Base-by-base conservation (phyloP, 208 protist genomes). In the Trypanosoma brucei region DNA sequence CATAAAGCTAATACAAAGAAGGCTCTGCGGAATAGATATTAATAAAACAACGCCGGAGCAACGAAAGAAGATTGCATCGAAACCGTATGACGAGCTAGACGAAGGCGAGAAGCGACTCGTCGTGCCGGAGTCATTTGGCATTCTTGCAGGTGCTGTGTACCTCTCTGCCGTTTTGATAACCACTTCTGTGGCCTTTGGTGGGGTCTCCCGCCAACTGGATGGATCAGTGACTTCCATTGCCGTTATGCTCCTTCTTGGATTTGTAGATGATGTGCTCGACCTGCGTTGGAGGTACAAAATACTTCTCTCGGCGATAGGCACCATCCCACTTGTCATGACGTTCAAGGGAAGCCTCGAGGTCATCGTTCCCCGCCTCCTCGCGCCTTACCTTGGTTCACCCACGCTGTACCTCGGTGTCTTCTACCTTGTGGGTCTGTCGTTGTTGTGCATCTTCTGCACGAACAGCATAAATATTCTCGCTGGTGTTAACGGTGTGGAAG, bases 391-490 rank as follows among this genome's bases (percentile, higher is more conserved):
- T 66, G 9, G 44, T 46, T 39, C 62, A 11, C 62, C 79, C 31
- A 44, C 91, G 33, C 34, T 96, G 6, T 85, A 88, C 56, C 70
- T 98, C 38, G 98, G 97, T 38, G 55, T 83, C 3, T 54, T 99
- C 6, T 99, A 99, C 65, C 80, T 98, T 34, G 59, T 98, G 8
- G 99, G 98, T 75, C 86, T 99, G 55, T 71, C 78, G n/a, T 65
- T 98, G 62, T 69, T 99, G 31, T 96, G 95, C 57, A 90, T 99
- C 30, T 99, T 99, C 70, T 99, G 97, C 72, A 99, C 98, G 2
- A 99, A 99, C 75, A 94, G 96, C 55, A 99, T 99, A 79, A 99
- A 99, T 80, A 99, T 99, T 62, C 88, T 99, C 14, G 98, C 98
- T 0, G 99, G 98, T 49, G 93, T 99, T 36, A 99, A 99, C 78